Conservation (phyloP, 73 alveolate species). For the Paramecium caudatum region DNA sequence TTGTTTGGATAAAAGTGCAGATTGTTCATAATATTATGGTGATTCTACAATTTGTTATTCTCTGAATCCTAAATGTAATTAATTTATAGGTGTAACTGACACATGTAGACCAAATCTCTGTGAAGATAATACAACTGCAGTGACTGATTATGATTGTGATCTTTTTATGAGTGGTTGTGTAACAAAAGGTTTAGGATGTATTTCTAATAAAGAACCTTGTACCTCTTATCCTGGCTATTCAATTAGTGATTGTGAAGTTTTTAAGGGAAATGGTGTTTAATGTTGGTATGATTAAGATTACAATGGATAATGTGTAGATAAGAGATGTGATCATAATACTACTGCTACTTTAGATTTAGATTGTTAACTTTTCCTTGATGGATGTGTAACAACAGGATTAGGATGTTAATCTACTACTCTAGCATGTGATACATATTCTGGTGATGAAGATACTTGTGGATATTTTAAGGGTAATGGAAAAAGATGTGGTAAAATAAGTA, state of each 20-base stretch:
- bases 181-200: slow-evolving; percentile 13
- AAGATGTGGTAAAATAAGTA: not conserved
- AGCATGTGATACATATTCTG: slow-evolving; percentile 6
- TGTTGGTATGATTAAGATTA: slow-evolving; percentile 21
- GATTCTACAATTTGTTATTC: not conserved
- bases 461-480: slow-evolving; percentile 14
- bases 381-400: slow-evolving; percentile 22
- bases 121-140: not conserved
- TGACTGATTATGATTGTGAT: not conserved
- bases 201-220: not conserved
- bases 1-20: slow-evolving; percentile 7
- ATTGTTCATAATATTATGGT: not conserved
- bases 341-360: not conserved
- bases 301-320: not conserved
- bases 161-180: not conserved
- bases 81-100: not conserved
- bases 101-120: not conserved
- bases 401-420: not conserved
- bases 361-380: not conserved
- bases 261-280: not conserved
- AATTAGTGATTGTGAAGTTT: not conserved
- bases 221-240: not conserved
- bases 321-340: not conserved
- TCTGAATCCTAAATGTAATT: not conserved
- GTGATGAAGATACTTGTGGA: not conserved